Percentiles rank a stretch among this genome's conserved stretches.
These are phyloP conservation scores for Zangia roseola DNA, from an alignment of 768 basidiomycete genomes.

Conservation along the genomic window DNA sequence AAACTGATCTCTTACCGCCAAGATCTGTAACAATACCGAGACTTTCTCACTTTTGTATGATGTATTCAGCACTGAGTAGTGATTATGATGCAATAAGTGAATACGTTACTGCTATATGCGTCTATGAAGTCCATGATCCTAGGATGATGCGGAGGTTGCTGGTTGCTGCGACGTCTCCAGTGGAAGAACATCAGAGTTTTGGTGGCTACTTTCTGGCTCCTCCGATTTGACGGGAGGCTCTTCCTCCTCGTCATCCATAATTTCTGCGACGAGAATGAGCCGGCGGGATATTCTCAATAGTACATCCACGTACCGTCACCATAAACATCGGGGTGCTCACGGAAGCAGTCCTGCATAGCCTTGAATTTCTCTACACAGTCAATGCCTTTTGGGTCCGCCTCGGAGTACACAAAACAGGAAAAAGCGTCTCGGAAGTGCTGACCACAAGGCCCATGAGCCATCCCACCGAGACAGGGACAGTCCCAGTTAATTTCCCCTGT, in stretches of 20 bases:
- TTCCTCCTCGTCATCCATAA: constrained; percentile 68
- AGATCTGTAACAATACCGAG: constrained; percentile 4
- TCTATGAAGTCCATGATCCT: constrained; percentile 21
- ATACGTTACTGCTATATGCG: constrained; percentile 14
- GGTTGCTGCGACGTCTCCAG: constrained; percentile 8
- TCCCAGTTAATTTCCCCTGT: constrained; percentile 99
- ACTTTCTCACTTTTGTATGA: constrained; percentile 11
- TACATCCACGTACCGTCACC: constrained; percentile 68
- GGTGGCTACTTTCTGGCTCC: constrained; percentile 6
- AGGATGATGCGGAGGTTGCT: constrained; percentile 16
- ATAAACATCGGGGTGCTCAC: constrained; percentile 94
- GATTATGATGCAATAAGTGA: constrained; percentile 31
- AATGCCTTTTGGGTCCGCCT: constrained; percentile 95
- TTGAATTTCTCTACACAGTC: constrained; percentile 98
- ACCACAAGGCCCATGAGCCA: constrained; percentile 98
- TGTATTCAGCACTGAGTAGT: constrained; percentile 29
- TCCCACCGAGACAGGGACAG: constrained; percentile 97
- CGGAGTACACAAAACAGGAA: constrained; percentile 93
- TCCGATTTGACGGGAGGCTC: constrained; percentile 20
- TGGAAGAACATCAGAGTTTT: constrained; percentile 3
- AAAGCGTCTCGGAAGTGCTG: constrained; percentile 92
- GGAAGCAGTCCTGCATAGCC: constrained; percentile 97
- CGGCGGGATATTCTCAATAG: not conserved
- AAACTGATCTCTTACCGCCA: constrained; percentile 21
- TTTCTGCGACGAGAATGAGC: constrained; percentile 42